Evolutionary conservation across 2,329 filamentous ascomycete genomes (phyloP).

Genomic region (Diplocarpon rosae): DNA sequence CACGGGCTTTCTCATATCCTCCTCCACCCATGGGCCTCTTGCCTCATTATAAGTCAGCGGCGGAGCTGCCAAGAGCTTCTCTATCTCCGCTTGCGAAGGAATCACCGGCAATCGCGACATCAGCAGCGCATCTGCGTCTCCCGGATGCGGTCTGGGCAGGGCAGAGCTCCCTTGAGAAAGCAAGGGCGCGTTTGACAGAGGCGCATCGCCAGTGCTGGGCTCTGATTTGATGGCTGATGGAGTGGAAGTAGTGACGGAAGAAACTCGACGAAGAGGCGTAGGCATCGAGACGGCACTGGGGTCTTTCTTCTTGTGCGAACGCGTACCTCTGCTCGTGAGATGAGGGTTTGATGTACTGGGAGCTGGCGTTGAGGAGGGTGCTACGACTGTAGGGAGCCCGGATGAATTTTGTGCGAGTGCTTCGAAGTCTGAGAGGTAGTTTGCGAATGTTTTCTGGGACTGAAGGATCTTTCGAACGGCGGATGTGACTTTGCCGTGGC

Average conservation of each 20-base stretch:
- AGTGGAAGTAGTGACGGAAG: slow-evolving; percentile 4
- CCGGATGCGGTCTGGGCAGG: slow-evolving; percentile 30
- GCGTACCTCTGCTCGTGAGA: slow-evolving; percentile 19
- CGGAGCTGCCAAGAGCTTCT: slow-evolving; percentile 50
- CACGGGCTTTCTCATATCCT: slow-evolving; percentile 39
- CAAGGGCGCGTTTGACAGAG: slow-evolving; percentile 31
- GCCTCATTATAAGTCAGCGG: slow-evolving; percentile 60
- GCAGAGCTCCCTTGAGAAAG: slow-evolving; percentile 6
- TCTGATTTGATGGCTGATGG: slow-evolving; percentile 23
- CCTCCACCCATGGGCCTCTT: slow-evolving; percentile 34
- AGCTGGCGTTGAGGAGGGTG: slow-evolving; percentile 23
- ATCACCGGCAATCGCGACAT: slow-evolving; percentile 44
- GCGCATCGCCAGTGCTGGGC: slow-evolving; percentile 13
- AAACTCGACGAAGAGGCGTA: slow-evolving; percentile 16
- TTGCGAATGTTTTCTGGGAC: slow-evolving; percentile 73
- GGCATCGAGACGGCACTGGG: slow-evolving; percentile 7
- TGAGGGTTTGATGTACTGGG: slow-evolving; percentile 12
- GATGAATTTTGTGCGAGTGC: slow-evolving; percentile 38
- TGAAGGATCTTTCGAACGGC: slow-evolving; percentile 67
- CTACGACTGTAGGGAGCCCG: slow-evolving; percentile 22
- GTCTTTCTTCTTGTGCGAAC: slow-evolving; percentile 25
- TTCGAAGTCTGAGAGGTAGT: slow-evolving; percentile 71
- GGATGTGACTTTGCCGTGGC: slow-evolving; percentile 25
- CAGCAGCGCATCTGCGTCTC: slow-evolving; percentile 48
- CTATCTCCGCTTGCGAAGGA: slow-evolving; percentile 50